Conservation (phyloP, 2,329 filamentous ascomycete species). For the Shiraia bambusicola region DNA sequence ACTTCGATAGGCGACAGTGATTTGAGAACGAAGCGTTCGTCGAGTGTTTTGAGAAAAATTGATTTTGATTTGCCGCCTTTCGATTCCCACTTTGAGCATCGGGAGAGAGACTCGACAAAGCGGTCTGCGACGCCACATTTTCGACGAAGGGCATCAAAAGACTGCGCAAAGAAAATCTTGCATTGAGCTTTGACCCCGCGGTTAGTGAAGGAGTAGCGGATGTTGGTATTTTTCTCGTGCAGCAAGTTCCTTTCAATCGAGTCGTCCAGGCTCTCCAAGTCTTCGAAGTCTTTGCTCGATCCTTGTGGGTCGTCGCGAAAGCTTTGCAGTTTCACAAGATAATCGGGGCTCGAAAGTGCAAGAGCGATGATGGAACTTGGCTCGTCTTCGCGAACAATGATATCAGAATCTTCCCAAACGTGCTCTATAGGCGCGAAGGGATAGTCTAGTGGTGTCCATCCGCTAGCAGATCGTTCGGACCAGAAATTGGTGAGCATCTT, state of each 20-base stretch:
- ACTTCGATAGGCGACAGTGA: slow-evolving; percentile 89
- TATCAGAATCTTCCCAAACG: slow-evolving; percentile 94
- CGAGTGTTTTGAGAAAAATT: slow-evolving; percentile 92
- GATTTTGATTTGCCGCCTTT: slow-evolving; percentile 98
- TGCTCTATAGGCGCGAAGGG: slow-evolving; percentile 81
- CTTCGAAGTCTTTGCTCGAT: slow-evolving; percentile 21
- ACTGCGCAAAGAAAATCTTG: slow-evolving; percentile 98
- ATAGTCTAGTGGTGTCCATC: slow-evolving; percentile 90
- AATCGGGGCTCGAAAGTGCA: slow-evolving; percentile 84
- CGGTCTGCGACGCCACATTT: slow-evolving; percentile 93
- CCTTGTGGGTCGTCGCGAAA: slow-evolving; percentile 53
- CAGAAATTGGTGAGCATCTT: slow-evolving; percentile 97
- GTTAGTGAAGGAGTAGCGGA: slow-evolving; percentile 94
- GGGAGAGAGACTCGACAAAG: slow-evolving; percentile 90
- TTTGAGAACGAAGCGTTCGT: slow-evolving; percentile 92
- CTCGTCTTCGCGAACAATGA: slow-evolving; percentile 96
- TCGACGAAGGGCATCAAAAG: slow-evolving; percentile 89
- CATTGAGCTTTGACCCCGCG: slow-evolving; percentile 93
- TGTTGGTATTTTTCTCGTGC: slow-evolving; percentile 82
- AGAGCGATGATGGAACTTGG: slow-evolving; percentile 95
- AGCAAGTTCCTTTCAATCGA: slow-evolving; percentile 85
- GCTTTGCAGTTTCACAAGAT: slow-evolving; percentile 73
- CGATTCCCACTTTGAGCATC: slow-evolving; percentile 96
- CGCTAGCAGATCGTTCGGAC: slow-evolving; percentile 94
- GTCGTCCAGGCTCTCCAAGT: slow-evolving; percentile 53